These are phyloP conservation scores for Bruguiera gymnorhiza DNA, from an alignment of 345 rosid genomes.

Conservation along the genomic window DNA sequence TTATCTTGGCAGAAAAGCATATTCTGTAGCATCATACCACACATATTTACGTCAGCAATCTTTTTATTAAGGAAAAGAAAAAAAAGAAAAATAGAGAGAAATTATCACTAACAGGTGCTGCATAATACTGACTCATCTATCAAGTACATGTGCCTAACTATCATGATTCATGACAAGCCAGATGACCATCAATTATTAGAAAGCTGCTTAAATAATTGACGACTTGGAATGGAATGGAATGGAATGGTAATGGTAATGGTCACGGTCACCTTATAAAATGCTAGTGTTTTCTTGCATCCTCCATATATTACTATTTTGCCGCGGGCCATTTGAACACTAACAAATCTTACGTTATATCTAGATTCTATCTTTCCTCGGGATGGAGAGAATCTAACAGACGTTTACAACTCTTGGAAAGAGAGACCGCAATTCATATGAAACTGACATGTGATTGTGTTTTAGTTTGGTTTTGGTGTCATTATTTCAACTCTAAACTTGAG, in stretches of 20 bases:
- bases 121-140: no score
- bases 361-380: no score
- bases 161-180: constrained; percentile 7
- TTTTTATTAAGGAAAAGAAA: neutral
- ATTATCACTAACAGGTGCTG: no score
- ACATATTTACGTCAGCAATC: neutral
- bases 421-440: neutral
- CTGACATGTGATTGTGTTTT: neutral
- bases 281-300: no score
- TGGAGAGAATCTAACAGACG: neutral
- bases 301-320: no score
- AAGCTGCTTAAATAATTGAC: constrained; percentile 9
- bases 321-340: no score
- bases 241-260: no score
- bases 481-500: constrained; percentile 1
- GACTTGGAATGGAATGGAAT: no score
- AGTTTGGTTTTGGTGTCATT: constrained; percentile 16
- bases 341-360: no score
- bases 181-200: constrained; percentile 19
- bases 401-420: constrained; percentile 9
- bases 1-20: constrained; percentile 45
- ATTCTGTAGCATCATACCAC: constrained; percentile 38
- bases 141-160: constrained; percentile 21
- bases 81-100: no score
- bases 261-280: no score